Conservation (phyloP, 495 filamentous ascomycete species). For the Amphirosellinia nigrospora region DNA sequence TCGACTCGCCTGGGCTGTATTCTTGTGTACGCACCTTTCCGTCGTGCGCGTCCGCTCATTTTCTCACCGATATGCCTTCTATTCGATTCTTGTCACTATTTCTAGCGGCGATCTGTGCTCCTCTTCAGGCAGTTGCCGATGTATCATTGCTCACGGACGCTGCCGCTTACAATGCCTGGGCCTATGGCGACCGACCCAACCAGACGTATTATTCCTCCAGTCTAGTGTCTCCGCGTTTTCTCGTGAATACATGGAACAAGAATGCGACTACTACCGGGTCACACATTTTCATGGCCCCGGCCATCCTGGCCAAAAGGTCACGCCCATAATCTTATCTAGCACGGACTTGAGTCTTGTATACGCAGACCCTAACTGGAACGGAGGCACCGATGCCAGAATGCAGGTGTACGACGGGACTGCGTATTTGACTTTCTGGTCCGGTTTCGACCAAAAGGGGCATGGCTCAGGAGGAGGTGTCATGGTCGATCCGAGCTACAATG, state of each 20-base stretch:
- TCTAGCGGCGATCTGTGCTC: neutral
- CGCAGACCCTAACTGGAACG: conserved; percentile 26
- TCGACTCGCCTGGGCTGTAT: neutral
- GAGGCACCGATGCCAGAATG: conserved; percentile 27
- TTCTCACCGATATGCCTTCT: conserved; percentile 10
- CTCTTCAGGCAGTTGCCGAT: conserved; percentile 16
- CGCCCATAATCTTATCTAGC: conserved; percentile 29
- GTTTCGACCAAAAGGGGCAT: conserved; percentile 26
- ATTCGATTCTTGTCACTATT: conserved; percentile 5
- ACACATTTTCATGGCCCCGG: conserved; percentile 43
- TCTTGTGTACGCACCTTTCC: neutral
- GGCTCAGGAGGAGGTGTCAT: conserved; percentile 29
- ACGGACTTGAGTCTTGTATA: conserved; percentile 32
- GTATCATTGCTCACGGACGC: conserved; percentile 23
- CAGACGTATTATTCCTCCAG: conserved; percentile 48
- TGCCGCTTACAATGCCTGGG: conserved; percentile 40
- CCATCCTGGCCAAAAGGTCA: conserved; percentile 1
- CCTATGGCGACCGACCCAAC: conserved; percentile 46
- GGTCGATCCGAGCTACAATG: conserved; percentile 30
- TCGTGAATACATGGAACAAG: conserved; percentile 41
- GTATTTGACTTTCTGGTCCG: conserved; percentile 36
- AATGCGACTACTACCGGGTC: conserved; percentile 47
- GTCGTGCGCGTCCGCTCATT: conserved; percentile 12
- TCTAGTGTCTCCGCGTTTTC: conserved; percentile 47
- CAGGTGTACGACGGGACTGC: conserved; percentile 27